Conservation (phyloP, 2,329 filamentous ascomycete genomes). For the Simplicillium sp. region DNA sequence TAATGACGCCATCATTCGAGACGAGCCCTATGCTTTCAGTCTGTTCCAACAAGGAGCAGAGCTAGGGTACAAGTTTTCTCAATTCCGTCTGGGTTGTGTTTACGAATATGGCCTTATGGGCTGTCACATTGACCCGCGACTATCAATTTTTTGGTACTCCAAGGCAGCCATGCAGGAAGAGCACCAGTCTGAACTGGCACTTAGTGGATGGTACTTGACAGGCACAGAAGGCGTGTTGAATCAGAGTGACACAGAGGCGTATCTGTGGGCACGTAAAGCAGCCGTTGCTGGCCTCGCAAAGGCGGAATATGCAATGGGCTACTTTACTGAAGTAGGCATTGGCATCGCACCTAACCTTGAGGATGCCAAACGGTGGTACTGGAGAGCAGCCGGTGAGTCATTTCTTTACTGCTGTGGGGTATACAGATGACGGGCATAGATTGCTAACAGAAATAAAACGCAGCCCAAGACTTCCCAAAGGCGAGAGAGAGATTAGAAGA, state of each 20-base stretch:
- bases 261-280: slow-evolving; percentile 92
- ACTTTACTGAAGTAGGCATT: slow-evolving; percentile 93
- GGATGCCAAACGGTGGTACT: slow-evolving; percentile 97
- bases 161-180: slow-evolving; percentile 86
- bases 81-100: slow-evolving; percentile 78
- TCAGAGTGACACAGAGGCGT: slow-evolving; percentile 92
- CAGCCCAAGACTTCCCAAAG: slow-evolving; percentile 91
- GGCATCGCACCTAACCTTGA: slow-evolving; percentile 79
- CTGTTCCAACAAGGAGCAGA: slow-evolving; percentile 81
- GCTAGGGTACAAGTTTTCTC: slow-evolving; percentile 89
- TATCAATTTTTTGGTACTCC: slow-evolving; percentile 90
- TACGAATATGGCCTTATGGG: slow-evolving; percentile 86
- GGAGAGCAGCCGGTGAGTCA: slow-evolving; percentile 89
- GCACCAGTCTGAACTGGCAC: slow-evolving; percentile 79
- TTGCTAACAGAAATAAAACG: slow-evolving; percentile 1
- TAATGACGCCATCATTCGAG: slow-evolving; percentile 67
- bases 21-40: slow-evolving; percentile 71
- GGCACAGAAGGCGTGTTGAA: slow-evolving; percentile 78
- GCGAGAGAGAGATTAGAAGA: slow-evolving; percentile 89
- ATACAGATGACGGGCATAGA: too few relatives aligned
- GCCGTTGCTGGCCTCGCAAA: slow-evolving; percentile 81
- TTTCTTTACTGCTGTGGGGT: not conserved
- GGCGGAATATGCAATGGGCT: slow-evolving; percentile 95
- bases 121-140: slow-evolving; percentile 70
- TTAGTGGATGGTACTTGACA: slow-evolving; percentile 92